Conservation (phyloP, 345 rosid genomes). For the Populus deltoides region DNA sequence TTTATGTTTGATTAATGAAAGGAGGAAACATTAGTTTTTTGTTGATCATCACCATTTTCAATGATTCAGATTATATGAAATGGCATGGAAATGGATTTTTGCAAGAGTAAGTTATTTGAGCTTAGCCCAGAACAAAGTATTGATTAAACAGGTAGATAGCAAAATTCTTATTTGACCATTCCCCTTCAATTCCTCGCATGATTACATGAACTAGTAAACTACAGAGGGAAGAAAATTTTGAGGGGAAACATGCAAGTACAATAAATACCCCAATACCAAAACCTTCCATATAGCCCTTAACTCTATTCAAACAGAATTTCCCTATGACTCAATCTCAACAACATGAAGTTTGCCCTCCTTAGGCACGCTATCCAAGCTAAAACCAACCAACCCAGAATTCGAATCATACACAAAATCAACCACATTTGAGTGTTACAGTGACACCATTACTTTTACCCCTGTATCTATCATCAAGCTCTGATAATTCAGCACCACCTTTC, state of each 20-base stretch:
- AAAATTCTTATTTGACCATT: neutral
- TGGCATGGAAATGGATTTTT: neutral
- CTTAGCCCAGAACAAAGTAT: neutral
- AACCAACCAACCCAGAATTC: slow-evolving; percentile 46
- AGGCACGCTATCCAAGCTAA: slow-evolving; percentile 44
- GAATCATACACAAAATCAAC: slow-evolving; percentile 49
- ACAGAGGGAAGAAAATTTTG: neutral
- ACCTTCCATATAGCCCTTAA: neutral
- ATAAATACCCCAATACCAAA: neutral
- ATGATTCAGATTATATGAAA: too few relatives aligned
- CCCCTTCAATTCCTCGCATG: neutral
- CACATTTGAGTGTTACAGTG: slow-evolving; percentile 32
- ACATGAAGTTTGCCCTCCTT: slow-evolving; percentile 48
- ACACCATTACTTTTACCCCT: slow-evolving; percentile 3
- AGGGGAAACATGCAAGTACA: neutral
- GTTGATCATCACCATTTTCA: neutral
- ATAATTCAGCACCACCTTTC: slow-evolving; percentile 16
- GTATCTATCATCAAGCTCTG: slow-evolving; percentile 20
- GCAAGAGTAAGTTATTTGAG: neutral
- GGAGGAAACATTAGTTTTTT: neutral
- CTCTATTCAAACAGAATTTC: neutral
- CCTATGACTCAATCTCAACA: slow-evolving; percentile 44
- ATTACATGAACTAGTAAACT: neutral
- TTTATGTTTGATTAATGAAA: neutral
- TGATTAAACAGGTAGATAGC: neutral